Evolutionary conservation across 2,329 filamentous ascomycete species (phyloP), one percentile per base, ranked within the genome.

Genomic region (Penicillium sp.): DNA sequence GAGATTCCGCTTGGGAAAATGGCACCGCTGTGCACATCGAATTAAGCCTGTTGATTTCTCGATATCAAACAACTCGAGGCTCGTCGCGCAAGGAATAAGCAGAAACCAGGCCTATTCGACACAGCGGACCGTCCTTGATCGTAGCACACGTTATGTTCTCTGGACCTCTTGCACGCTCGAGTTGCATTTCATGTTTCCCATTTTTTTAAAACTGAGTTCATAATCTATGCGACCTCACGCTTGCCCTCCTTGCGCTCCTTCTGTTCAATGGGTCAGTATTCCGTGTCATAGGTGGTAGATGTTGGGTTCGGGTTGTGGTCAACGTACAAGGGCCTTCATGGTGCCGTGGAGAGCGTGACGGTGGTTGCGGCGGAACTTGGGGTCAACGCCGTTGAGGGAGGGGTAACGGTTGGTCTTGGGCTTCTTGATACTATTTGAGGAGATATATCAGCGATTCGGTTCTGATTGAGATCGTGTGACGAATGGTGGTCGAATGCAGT

Each of bases 311-410:
- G 28, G 38, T 31, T 31, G 12, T 25, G 36, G 42, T 58, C 42
- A 65, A 84, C 89, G 75, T 88, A 97, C 93, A 84, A 99, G 83
- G 78, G 94, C 94, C 84, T 90, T 95, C 85, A 90, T 91, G 78
- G 92, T 99, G 80, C 94, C 94, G 85, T 97, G 94, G 66, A 97
- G 91, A 80, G 94, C 94, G 87, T 99, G 93, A 85, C 91, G 91
- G 85, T 99, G 94, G 87, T 99, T 99, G 83, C 94, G 89, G 81
- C 94, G 89, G 87, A 99, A 99, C 88, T 99, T 99, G 78, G 94
- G 92, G 83, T 99, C 94, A 79, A 91, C 94, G 74, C 94, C 94
- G 79, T 97, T 97, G 75, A 99, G 88, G 72, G 93, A 97, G 68
- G 94, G 94, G 84, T 99, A 99, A 84, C 94, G 87, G 82, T 92